Evolutionary conservation across 2,329 filamentous ascomycete genomes (phyloP).

Genomic region (Lachnellula suecica): DNA sequence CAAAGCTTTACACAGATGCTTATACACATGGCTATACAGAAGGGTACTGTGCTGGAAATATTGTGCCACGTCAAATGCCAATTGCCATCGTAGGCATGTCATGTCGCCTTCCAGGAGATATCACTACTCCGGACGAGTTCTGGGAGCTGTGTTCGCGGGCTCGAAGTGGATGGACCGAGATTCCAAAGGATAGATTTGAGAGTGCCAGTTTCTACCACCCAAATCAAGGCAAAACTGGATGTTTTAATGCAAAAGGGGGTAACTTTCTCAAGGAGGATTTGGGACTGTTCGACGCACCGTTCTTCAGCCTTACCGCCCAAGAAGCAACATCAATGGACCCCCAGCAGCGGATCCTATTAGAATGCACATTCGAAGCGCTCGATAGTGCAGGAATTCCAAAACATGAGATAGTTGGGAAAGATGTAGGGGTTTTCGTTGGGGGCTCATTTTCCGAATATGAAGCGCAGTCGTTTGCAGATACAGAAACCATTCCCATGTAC

Average conservation of each 20-base stretch:
- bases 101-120: constrained; percentile 37
- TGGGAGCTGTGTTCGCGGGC: constrained; percentile 37
- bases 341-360: constrained; percentile 72
- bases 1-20: constrained; percentile 16
- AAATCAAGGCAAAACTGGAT: constrained; percentile 30
- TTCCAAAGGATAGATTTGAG: constrained; percentile 41
- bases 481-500: constrained; percentile 49
- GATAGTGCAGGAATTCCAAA: constrained; percentile 24
- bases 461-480: constrained; percentile 35
- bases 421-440: constrained; percentile 22
- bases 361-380: constrained; percentile 71
- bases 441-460: constrained; percentile 15
- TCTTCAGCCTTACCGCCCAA: constrained; percentile 74
- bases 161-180: constrained; percentile 32
- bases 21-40: constrained; percentile 27
- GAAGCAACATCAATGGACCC: constrained; percentile 78
- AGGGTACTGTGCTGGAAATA: constrained; percentile 18
- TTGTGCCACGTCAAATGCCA: constrained; percentile 23
- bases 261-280: constrained; percentile 23
- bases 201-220: constrained; percentile 53
- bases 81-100: constrained; percentile 39
- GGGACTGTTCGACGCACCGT: constrained; percentile 43
- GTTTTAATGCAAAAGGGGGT: constrained; percentile 15
- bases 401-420: constrained; percentile 15
- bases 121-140: constrained; percentile 35